Evolutionary conservation across 1,284 basidiomycete species (phyloP).

Genomic region (Austroboletus niveus): DNA sequence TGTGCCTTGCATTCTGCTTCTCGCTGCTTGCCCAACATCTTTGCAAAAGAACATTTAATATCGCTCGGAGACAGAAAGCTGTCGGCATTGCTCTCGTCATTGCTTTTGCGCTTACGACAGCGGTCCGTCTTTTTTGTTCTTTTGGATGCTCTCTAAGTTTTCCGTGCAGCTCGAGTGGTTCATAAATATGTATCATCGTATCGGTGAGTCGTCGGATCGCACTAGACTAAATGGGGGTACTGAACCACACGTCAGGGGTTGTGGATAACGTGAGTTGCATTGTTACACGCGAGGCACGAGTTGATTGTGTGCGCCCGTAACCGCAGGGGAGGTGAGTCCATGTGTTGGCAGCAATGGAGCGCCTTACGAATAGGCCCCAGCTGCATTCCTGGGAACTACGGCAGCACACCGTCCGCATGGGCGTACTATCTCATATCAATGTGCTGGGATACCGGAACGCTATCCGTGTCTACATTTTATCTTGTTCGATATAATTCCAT

Average conservation of each 20-base stretch:
- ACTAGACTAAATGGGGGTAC: background rate
- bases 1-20: background rate
- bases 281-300: background rate
- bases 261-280: slow-evolving; percentile 17
- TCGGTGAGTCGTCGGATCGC: slow-evolving; percentile 18
- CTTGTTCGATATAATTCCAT: slow-evolving; percentile 29
- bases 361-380: slow-evolving; percentile 19
- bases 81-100: slow-evolving; percentile 22
- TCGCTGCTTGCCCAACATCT: background rate
- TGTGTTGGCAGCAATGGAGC: background rate
- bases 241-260: slow-evolving; percentile 21
- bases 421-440: slow-evolving; percentile 41
- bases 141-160: background rate
- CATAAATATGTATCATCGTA: slow-evolving; percentile 27
- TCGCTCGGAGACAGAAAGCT: slow-evolving; percentile 23
- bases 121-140: slow-evolving; percentile 9
- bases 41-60: slow-evolving; percentile 32
- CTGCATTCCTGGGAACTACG: slow-evolving; percentile 35
- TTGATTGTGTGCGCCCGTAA: no score
- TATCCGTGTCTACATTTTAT: slow-evolving; percentile 37
- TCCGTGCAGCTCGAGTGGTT: slow-evolving; percentile 30
- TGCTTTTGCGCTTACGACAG: slow-evolving; percentile 21
- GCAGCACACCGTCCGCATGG: slow-evolving; percentile 34
- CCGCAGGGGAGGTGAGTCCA: slow-evolving; percentile 27
- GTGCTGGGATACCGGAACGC: slow-evolving; percentile 37